Evolutionary conservation across 2,329 filamentous ascomycete genomes (phyloP).

Genomic region (Claviceps quebecensis): DNA sequence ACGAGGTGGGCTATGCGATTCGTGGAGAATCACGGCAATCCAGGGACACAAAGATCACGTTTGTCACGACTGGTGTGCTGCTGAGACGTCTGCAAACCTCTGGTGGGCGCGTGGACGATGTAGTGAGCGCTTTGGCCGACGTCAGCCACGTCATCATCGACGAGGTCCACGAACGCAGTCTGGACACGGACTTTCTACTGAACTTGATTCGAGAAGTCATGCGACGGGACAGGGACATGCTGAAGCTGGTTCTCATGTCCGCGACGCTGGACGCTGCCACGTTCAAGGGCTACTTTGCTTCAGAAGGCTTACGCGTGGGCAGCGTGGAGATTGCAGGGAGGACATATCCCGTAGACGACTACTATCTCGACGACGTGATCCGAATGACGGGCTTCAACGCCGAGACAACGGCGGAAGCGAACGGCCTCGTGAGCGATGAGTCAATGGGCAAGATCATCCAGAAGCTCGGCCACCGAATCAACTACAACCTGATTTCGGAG

Average conservation of each 20-base stretch:
- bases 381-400: slow-evolving; percentile 59
- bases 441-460: slow-evolving; percentile 57
- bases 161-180: slow-evolving; percentile 87
- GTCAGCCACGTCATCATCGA: slow-evolving; percentile 93
- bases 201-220: slow-evolving; percentile 77
- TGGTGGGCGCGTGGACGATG: slow-evolving; percentile 64
- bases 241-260: slow-evolving; percentile 92
- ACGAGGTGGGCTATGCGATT: slow-evolving; percentile 85
- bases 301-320: slow-evolving; percentile 53
- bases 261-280: slow-evolving; percentile 81
- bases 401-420: slow-evolving; percentile 31
- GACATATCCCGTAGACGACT: slow-evolving; percentile 80
- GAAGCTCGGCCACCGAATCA: slow-evolving; percentile 68
- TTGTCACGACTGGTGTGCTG: slow-evolving; percentile 89
- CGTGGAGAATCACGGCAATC: slow-evolving; percentile 74
- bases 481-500: slow-evolving; percentile 74
- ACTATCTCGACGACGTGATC: slow-evolving; percentile 79
- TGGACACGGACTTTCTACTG: slow-evolving; percentile 89
- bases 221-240: slow-evolving; percentile 55
- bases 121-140: slow-evolving; percentile 69
- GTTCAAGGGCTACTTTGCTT: slow-evolving; percentile 73
- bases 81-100: slow-evolving; percentile 83
- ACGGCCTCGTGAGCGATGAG: slow-evolving; percentile 32
- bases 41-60: slow-evolving; percentile 71
- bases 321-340: slow-evolving; percentile 76